Percentiles rank a stretch among this genome's conserved stretches.
These are phyloP conservation scores for Sutorius australiensis DNA, from an alignment of 768 basidiomycete genomes.

Conservation along the genomic window DNA sequence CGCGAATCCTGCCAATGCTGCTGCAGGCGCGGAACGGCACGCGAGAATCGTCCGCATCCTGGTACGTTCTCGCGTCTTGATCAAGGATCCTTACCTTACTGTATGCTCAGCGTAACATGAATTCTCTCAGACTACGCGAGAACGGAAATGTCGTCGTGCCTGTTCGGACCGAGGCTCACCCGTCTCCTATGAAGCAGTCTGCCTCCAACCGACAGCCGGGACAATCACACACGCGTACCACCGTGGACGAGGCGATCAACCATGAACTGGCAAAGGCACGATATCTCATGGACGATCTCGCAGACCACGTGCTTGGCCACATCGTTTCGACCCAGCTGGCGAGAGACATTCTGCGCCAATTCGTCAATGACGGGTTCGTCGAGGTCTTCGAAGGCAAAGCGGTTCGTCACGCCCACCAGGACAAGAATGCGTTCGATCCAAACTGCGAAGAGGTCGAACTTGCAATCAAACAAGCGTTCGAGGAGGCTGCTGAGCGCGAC, in stretches of 20 bases:
- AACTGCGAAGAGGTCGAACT: too few relatives aligned
- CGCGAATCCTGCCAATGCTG: too few relatives aligned
- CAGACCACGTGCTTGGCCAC: slow-evolving; percentile 7
- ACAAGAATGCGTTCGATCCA: background rate
- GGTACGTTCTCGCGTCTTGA: too few relatives aligned
- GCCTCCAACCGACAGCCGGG: background rate
- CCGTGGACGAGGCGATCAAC: background rate
- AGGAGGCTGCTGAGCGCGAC: background rate
- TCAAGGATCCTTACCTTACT: too few relatives aligned
- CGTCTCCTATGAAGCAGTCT: background rate
- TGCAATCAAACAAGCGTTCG: background rate
- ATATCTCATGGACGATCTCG: background rate
- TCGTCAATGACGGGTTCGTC: background rate
- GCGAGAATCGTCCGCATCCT: too few relatives aligned
- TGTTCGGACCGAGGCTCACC: background rate
- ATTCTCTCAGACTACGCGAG: too few relatives aligned
- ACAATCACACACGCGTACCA: background rate
- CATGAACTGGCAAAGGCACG: slow-evolving; percentile 4
- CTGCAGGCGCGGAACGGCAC: too few relatives aligned
- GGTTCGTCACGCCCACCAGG: background rate
- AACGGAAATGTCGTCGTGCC: background rate
- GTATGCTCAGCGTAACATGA: too few relatives aligned
- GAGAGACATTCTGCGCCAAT: background rate
- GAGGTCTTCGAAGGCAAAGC: background rate
- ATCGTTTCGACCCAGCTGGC: background rate